Conservation (phyloP, 345 rosid genomes). For the thale cress (Arabidopsis thaliana) region TAIR10.1 NC_003071.7:12436501-12437000, state of each 20-base stretch:
- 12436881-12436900: too few species aligned
- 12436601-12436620: background rate
- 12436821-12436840: background rate
- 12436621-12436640: conserved; percentile 18
- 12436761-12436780: background rate
- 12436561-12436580: conserved; percentile 39
- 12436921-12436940: background rate
- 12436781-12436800: background rate
- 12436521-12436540: conserved; percentile 15
- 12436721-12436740: conserved; percentile 23
- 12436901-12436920: background rate
- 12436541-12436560: conserved; percentile 32
- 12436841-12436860: too few species aligned
- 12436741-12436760: conserved; percentile 24
- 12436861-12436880: too few species aligned
- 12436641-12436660: background rate
- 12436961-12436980: background rate
- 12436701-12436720: conserved; percentile 30
- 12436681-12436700: conserved; percentile 40
- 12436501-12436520: conserved; percentile 26
- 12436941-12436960: conserved; percentile 4
- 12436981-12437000: background rate
- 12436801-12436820: background rate
- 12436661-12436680: conserved; percentile 1
- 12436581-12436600: conserved; percentile 30